phyloP scores from a whole-genome alignment of 495 filamentous ascomycete genomes.

The Annulohypoxylon bovei region DNA sequence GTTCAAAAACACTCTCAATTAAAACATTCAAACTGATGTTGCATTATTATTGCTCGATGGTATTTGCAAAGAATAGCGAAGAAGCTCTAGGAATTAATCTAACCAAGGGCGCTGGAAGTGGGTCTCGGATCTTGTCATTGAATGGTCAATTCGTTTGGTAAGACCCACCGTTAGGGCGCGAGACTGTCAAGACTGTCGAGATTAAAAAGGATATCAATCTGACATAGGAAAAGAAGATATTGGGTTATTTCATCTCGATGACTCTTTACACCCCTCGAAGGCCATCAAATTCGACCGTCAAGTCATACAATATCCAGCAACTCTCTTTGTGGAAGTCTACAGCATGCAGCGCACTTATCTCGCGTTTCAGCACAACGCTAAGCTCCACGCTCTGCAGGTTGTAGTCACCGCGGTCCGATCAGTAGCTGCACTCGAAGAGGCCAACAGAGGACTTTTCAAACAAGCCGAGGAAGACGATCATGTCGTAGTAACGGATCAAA shows the following conservation, averaged over 20 bases:
- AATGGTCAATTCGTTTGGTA: constrained; percentile 14
- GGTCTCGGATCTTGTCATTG: constrained; percentile 8
- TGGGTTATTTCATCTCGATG: constrained; percentile 5
- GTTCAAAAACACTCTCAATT: constrained; percentile 71
- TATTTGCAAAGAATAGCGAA: constrained; percentile 3
- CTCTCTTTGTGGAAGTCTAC: neutral
- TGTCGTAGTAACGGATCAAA: constrained; percentile 64
- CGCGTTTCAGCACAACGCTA: constrained; percentile 64
- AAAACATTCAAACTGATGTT: neutral
- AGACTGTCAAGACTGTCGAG: constrained; percentile 18
- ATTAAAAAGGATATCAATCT: constrained; percentile 21
- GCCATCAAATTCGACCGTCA: neutral
- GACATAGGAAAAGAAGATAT: neutral
- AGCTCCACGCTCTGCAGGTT: constrained; percentile 57
- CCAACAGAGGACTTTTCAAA: constrained; percentile 63
- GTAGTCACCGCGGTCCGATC: constrained; percentile 56
- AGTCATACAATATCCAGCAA: neutral
- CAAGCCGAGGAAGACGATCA: constrained; percentile 54
- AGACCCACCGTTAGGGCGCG: constrained; percentile 31
- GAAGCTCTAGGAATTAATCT: constrained; percentile 18
- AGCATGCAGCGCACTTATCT: constrained; percentile 58
- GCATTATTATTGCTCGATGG: neutral
- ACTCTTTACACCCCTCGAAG: neutral
- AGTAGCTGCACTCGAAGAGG: constrained; percentile 57
- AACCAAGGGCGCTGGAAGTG: constrained; percentile 24